Base-by-base conservation (phyloP, 495 filamentous ascomycete species). In the Lophiostoma macrostomum region DNA sequence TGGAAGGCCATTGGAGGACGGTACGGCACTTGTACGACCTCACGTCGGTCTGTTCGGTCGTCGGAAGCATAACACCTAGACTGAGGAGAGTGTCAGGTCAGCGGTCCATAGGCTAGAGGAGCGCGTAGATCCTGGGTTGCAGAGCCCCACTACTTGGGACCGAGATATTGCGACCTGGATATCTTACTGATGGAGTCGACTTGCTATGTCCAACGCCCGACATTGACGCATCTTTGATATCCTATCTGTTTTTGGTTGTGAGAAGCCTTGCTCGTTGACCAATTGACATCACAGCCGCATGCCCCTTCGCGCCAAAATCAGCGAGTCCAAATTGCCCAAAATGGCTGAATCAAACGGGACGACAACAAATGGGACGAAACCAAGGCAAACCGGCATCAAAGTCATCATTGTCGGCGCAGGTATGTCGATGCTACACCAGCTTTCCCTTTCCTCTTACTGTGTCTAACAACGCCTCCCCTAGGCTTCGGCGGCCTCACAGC, bases 381-480 rank as follows among this genome's bases (percentile, higher is more conserved):
- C 63, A 8, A 46, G n/a, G n/a, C n/a, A 49, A 23, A 56, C 60
- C 4, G 67, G 63, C 29, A 67, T 69, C 51, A 66, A 57, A 18
- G 64, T 69, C 14, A 61, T 69, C 19, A 61, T 69, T 16, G 67
- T 69, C 10, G 67, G 67, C 3, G 65, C 56, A 16, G 63, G 64
- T 52, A 58, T 11, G 50, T 22, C 4, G 23, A n/a, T 38, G 11
- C 20, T 25, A 16, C 10, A 29, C 35, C 11, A 20, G n/a, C 11
- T 20, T 16, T 47, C 12, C 38, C 20, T 19, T 37, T 23, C 39
- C 27, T 12, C 37, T 57, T n/a, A 50, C 27, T 36, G 11, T 20
- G 5, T n/a, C 20, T 14, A 29, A 3, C 24, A 6, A 27, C 3
- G 23, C 8, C 3, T 11, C 18, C 34, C 28, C 4, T 54, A 60